These are phyloP conservation scores for Rhizophora apiculata DNA, from an alignment of 345 rosid species.

Conservation along the genomic window DNA sequence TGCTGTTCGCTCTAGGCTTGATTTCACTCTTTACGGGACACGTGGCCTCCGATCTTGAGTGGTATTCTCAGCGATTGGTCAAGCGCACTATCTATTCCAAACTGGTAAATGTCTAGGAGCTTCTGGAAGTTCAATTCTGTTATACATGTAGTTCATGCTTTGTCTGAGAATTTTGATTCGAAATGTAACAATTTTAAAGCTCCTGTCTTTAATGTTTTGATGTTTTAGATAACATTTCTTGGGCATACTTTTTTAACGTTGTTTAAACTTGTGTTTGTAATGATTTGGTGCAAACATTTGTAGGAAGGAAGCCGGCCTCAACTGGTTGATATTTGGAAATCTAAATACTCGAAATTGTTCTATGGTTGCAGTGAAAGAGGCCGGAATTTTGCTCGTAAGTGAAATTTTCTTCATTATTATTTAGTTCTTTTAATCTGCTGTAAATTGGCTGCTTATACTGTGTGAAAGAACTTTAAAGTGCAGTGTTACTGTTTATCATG, in stretches of 20 bases:
- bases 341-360: conserved; percentile 54
- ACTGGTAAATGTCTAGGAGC: conserved; percentile 40
- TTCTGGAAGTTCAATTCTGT: background rate
- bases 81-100: conserved; percentile 48
- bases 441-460: too few relatives aligned
- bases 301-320: conserved; percentile 53
- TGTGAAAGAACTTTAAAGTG: too few relatives aligned
- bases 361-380: conserved; percentile 86
- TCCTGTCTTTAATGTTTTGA: too few relatives aligned
- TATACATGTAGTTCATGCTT: too few relatives aligned
- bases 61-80: conserved; percentile 83
- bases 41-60: conserved; percentile 88
- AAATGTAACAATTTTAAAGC: too few relatives aligned
- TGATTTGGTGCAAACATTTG: background rate
- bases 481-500: too few relatives aligned
- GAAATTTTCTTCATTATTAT: background rate
- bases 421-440: background rate
- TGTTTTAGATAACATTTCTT: too few relatives aligned
- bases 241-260: background rate
- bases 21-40: conserved; percentile 93
- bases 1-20: conserved; percentile 86
- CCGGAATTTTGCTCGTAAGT: conserved; percentile 63
- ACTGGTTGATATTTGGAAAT: conserved; percentile 86
- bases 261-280: background rate
- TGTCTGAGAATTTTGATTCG: too few relatives aligned